Conservation (phyloP, 176 grass and related monocot genomes). For the Zea mays region DNA sequence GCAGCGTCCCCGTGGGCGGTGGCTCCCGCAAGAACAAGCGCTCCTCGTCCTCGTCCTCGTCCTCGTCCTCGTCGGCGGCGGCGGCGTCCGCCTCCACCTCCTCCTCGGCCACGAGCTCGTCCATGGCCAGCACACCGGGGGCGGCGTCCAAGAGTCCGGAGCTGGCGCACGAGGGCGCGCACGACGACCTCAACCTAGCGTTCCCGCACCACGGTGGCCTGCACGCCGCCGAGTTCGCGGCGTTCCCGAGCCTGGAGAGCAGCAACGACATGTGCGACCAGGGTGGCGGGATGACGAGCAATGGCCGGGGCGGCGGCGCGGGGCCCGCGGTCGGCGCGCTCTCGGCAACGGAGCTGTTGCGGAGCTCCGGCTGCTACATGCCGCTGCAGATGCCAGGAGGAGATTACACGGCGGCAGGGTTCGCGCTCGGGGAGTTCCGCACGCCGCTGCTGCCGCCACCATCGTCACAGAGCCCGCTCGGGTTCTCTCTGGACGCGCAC, state of each 20-base stretch:
- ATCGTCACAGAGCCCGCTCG: conserved; percentile 46
- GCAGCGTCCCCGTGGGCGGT: conserved; percentile 91
- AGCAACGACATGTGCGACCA: conserved; percentile 43
- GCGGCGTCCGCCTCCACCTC: conserved; percentile 25
- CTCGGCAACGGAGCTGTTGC: conserved; percentile 88
- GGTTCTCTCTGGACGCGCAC: conserved; percentile 63
- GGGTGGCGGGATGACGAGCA: conserved; percentile 15
- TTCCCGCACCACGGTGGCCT: conserved; percentile 59
- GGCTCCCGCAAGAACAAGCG: conserved; percentile 96
- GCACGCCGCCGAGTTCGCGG: conserved; percentile 47
- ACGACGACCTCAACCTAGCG: conserved; percentile 80
- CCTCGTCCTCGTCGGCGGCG: conserved; percentile 3
- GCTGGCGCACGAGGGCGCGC: conserved; percentile 58
- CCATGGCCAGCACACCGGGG: conserved; percentile 25
- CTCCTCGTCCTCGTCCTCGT: conserved; percentile 44
- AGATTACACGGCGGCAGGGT: conserved; percentile 62
- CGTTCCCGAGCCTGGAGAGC: conserved; percentile 78
- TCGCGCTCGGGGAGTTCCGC: conserved; percentile 58
- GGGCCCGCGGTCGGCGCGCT: conserved; percentile 45
- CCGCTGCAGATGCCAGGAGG: conserved; percentile 44
- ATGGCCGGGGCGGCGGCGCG: conserved; percentile 27
- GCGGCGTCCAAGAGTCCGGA: conserved; percentile 54
- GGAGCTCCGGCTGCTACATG: conserved; percentile 64
- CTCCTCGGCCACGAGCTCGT: conserved; percentile 33
- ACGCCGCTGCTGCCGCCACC: conserved; percentile 28